Conservation (phyloP, 331 rosid species). For the Malus hybrid region DNA sequence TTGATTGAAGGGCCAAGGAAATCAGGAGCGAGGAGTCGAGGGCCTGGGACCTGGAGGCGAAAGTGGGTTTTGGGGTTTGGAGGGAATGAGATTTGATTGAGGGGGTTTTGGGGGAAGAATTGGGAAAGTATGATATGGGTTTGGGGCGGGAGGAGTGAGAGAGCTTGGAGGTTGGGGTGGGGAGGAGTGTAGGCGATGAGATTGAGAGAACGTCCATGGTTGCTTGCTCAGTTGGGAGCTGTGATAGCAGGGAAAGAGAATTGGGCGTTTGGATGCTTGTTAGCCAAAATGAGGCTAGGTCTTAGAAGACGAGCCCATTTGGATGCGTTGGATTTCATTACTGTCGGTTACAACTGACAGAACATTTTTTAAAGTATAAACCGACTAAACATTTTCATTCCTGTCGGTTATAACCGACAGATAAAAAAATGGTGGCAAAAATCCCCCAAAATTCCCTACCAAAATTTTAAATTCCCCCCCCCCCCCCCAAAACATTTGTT, state of each 20-base stretch:
- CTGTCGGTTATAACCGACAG: too few relatives aligned
- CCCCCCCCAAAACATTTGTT: too few relatives aligned
- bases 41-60: slow-evolving; percentile 21
- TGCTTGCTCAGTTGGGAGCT: neutral
- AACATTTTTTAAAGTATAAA: too few relatives aligned
- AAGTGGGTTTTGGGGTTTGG: slow-evolving; percentile 20
- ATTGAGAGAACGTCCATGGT: slow-evolving; percentile 60
- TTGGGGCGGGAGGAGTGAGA: slow-evolving; percentile 16
- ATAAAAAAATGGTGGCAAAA: too few relatives aligned
- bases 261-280: neutral
- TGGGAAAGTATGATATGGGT: slow-evolving; percentile 13
- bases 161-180: slow-evolving; percentile 14
- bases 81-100: neutral
- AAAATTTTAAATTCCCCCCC: too few relatives aligned
- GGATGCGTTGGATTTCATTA: neutral
- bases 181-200: slow-evolving; percentile 26
- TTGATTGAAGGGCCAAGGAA: slow-evolving; percentile 29
- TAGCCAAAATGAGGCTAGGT: neutral
- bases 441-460: too few relatives aligned
- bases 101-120: slow-evolving; percentile 14
- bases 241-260: neutral
- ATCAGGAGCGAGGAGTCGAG: slow-evolving; percentile 4
- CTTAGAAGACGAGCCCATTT: neutral
- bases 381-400: too few relatives aligned
- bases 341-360: too few relatives aligned